Evolutionary conservation across 2,329 filamentous ascomycete genomes (phyloP).

Genomic region (Simplicillium aogashimaense): DNA sequence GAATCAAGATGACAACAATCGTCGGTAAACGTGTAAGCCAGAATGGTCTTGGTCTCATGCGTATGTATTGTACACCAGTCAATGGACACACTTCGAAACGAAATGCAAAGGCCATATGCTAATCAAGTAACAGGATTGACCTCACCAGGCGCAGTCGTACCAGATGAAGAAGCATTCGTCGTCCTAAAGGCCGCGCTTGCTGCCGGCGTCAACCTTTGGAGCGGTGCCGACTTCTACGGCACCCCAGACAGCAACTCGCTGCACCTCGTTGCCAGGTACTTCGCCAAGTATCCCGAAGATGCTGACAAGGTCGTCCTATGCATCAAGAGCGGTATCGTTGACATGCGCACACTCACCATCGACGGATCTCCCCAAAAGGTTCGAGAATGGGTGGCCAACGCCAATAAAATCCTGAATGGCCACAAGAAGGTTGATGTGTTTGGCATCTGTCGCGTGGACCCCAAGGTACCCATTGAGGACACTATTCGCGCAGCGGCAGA

Average conservation of each 20-base stretch:
- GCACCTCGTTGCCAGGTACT: constrained; percentile 42
- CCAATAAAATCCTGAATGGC: constrained; percentile 26
- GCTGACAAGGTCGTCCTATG: constrained; percentile 43
- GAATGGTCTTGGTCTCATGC: too few relatives aligned
- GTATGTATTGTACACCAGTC: too few relatives aligned
- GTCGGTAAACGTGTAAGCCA: too few relatives aligned
- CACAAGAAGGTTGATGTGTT: constrained; percentile 43
- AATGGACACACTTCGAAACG: too few relatives aligned
- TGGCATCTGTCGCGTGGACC: constrained; percentile 5
- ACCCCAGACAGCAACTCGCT: constrained; percentile 37
- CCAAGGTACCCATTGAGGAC: too few relatives aligned
- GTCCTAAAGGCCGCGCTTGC: constrained; percentile 9
- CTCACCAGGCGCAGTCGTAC: neutral
- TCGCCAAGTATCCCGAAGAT: constrained; percentile 43
- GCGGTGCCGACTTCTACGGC: constrained; percentile 28
- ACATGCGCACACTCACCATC: constrained; percentile 13
- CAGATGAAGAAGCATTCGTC: constrained; percentile 1
- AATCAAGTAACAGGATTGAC: too few relatives aligned
- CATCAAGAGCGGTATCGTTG: constrained; percentile 38
- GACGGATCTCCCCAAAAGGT: constrained; percentile 38
- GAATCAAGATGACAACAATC: too few relatives aligned
- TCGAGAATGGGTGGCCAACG: constrained; percentile 40
- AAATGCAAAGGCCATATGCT: too few relatives aligned
- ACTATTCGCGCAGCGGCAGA: too few relatives aligned
- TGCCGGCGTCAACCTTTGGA: constrained; percentile 9